phyloP scores from a whole-genome alignment of 495 filamentous ascomycete species.

The Daldinia grandis region DNA sequence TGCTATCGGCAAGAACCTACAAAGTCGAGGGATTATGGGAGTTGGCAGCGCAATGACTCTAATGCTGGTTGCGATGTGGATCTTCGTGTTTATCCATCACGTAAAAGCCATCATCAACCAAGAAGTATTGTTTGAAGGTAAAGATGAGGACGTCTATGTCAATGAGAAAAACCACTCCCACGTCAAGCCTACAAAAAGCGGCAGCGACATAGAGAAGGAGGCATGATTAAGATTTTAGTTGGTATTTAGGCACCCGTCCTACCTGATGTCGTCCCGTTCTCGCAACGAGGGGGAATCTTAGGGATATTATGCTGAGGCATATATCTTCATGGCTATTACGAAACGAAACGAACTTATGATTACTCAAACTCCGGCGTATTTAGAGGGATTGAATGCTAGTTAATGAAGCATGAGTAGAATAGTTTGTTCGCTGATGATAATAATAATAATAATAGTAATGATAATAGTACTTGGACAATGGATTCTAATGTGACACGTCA shows the following conservation, averaged over 20 bases:
- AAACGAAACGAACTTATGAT: constrained; percentile 32
- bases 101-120: constrained; percentile 60
- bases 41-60: constrained; percentile 62
- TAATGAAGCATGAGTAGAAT: neutral
- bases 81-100: constrained; percentile 63
- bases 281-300: neutral
- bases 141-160: constrained; percentile 64
- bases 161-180: constrained; percentile 39
- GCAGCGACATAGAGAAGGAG: constrained; percentile 37
- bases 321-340: constrained; percentile 19
- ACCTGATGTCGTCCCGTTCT: neutral
- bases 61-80: constrained; percentile 64
- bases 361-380: constrained; percentile 4
- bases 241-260: neutral
- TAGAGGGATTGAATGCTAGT: neutral
- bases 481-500: neutral
- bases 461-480: constrained; percentile 8
- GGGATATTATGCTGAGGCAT: constrained; percentile 8
- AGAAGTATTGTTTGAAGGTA: constrained; percentile 69
- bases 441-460: neutral
- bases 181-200: constrained; percentile 29
- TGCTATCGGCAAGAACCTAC: constrained; percentile 53
- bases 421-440: constrained; percentile 1
- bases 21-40: constrained; percentile 55
- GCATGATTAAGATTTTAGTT: constrained; percentile 19